Percentiles rank a stretch among this genome's conserved stretches.
Conservation (phyloP, 306 rosid genomes). For the Vicia sativa region DNA sequence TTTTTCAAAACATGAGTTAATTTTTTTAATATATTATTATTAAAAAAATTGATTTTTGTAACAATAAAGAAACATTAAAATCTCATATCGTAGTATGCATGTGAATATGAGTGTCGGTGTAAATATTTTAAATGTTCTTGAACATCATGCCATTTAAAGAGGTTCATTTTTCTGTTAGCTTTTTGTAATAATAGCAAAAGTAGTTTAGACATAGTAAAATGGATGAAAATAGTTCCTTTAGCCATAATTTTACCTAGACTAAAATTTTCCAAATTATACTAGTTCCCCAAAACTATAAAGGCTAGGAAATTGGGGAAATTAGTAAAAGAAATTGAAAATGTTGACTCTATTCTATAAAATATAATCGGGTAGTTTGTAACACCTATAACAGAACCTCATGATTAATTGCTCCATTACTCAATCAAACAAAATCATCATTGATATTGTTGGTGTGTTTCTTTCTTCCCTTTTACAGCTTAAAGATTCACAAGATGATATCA, state of each 20-base stretch:
- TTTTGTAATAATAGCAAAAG: constrained; percentile 8
- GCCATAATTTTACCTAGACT: not conserved
- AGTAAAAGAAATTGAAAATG: not conserved
- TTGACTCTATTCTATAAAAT: not conserved
- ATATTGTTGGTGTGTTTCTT: no score
- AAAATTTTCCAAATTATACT: not conserved
- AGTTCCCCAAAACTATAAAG: not conserved
- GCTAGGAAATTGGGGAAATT: not conserved
- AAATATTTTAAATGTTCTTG: not conserved
- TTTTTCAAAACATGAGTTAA: no score
- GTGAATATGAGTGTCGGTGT: not conserved
- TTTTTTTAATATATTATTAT: no score
- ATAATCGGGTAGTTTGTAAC: not conserved
- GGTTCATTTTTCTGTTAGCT: not conserved
- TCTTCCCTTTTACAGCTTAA: no score
- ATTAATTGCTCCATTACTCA: constrained; percentile 11
- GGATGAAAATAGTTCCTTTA: not conserved
- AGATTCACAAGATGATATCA: no score
- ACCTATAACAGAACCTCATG: constrained; percentile 26
- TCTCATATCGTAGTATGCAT: not conserved
- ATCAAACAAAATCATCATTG: not conserved
- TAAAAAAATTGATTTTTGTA: no score
- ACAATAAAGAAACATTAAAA: no score
- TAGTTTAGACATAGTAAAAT: not conserved
- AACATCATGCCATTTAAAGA: constrained; percentile 9